Conservation (phyloP, 2,329 filamentous ascomycete genomes). For the Knufia petricola region DNA sequence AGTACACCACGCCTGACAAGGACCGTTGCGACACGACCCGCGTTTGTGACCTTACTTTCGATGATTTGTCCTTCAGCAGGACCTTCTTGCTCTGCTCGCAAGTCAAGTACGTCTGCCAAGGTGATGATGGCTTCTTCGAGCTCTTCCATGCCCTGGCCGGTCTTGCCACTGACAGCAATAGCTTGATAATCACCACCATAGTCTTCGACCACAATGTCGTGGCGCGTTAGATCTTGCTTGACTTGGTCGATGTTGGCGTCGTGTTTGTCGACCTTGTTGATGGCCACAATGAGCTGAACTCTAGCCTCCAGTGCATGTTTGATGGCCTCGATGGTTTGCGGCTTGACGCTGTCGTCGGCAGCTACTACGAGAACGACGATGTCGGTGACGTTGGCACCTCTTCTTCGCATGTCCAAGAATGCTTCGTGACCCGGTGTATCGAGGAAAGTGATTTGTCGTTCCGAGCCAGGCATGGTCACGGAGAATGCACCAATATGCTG, state of each 20-base stretch:
- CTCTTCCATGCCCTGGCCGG: conserved; percentile 80
- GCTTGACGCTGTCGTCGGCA: conserved; percentile 94
- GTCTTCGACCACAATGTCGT: conserved; percentile 88
- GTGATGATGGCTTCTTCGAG: conserved; percentile 84
- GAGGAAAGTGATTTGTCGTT: conserved; percentile 88
- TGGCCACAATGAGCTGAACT: conserved; percentile 93
- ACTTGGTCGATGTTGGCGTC: conserved; percentile 71
- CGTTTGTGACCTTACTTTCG: conserved; percentile 77
- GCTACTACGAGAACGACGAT: conserved; percentile 94
- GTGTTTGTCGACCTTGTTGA: conserved; percentile 93
- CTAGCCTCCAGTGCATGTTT: conserved; percentile 81
- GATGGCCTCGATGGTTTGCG: conserved; percentile 90
- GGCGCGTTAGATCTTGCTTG: conserved; percentile 72
- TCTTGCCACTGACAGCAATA: conserved; percentile 85
- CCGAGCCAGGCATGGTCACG: conserved; percentile 65
- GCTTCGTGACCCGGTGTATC: conserved; percentile 95
- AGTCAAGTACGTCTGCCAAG: conserved; percentile 80
- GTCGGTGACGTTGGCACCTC: conserved; percentile 91
- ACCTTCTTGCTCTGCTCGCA: conserved; percentile 67
- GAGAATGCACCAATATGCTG: conserved; percentile 98
- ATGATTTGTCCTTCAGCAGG: conserved; percentile 87
- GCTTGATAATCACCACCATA: conserved; percentile 91
- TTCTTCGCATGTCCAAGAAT: conserved; percentile 89
- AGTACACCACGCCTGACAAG: conserved; percentile 83
- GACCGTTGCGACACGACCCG: conserved; percentile 78